Evolutionary conservation across 2,329 filamentous ascomycete species (phyloP).

Genomic region (Huntiella bhutanensis): DNA sequence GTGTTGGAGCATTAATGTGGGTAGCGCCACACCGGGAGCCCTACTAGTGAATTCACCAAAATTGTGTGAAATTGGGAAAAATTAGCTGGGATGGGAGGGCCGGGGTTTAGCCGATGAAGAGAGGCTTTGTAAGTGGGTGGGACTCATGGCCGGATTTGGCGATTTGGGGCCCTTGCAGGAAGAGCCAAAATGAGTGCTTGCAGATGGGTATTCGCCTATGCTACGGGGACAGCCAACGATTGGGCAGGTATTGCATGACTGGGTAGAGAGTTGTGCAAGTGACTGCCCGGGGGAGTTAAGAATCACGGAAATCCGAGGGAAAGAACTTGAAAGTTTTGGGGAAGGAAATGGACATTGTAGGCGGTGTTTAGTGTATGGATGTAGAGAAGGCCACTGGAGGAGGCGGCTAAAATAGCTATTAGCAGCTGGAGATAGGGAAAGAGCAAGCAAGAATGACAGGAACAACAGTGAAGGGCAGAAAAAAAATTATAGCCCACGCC

Average conservation of each 20-base stretch:
- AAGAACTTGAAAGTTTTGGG: no score
- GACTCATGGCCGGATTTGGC: background rate
- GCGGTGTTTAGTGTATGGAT: no score
- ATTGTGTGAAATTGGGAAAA: background rate
- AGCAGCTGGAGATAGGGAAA: background rate
- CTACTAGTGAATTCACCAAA: background rate
- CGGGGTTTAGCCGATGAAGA: conserved; percentile 1
- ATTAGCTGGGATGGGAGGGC: background rate
- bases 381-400: no score
- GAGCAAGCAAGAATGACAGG: background rate
- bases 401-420: background rate
- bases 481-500: conserved; percentile 9
- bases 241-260: no score
- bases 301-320: no score
- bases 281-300: no score
- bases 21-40: background rate
- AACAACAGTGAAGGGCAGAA: conserved; percentile 1
- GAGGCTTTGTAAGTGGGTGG: background rate
- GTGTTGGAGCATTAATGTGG: background rate
- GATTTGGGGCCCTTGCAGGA: background rate
- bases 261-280: no score
- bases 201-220: background rate
- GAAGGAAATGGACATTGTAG: no score
- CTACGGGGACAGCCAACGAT: no score
- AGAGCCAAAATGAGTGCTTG: conserved; percentile 1